Evolutionary conservation across 2,329 filamentous ascomycete genomes (phyloP).

Genomic region (Sporothrix pallida): DNA sequence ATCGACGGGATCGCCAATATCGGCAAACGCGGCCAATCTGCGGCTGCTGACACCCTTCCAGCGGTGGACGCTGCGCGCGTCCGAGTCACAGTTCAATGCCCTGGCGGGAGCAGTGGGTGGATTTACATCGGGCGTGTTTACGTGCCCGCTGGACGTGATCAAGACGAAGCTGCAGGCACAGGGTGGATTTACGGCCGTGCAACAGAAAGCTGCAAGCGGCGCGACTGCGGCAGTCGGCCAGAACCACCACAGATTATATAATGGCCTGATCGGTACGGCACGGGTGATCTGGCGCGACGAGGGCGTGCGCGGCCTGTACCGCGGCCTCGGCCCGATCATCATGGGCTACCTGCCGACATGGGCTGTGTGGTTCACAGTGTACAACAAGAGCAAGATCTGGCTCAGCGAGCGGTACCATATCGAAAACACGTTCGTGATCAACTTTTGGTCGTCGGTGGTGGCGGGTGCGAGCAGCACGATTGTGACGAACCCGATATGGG

Average conservation of each 20-base stretch:
- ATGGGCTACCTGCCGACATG: constrained; percentile 95
- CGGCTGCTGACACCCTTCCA: constrained; percentile 54
- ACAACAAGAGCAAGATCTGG: constrained; percentile 36
- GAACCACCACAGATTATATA: constrained; percentile 70
- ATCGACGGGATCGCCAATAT: constrained; percentile 27
- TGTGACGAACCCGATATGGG: constrained; percentile 97
- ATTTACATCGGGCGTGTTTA: constrained; percentile 91
- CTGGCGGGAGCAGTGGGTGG: constrained; percentile 87
- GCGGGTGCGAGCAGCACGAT: constrained; percentile 93
- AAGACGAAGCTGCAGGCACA: constrained; percentile 98
- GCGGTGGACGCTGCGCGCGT: constrained; percentile 61
- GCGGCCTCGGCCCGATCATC: constrained; percentile 91
- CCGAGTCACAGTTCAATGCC: constrained; percentile 75
- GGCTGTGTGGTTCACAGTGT: constrained; percentile 97
- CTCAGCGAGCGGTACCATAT: constrained; percentile 30
- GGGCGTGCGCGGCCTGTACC: constrained; percentile 87
- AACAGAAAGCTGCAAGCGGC: constrained; percentile 44
- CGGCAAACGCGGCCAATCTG: constrained; percentile 41
- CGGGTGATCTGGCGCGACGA: constrained; percentile 86
- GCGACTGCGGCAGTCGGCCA: constrained; percentile 23
- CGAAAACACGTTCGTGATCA: constrained; percentile 73
- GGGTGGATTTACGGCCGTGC: constrained; percentile 72
- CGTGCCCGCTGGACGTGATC: constrained; percentile 96
- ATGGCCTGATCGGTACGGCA: constrained; percentile 85
- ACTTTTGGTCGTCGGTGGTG: constrained; percentile 86